These are phyloP conservation scores for Nematocida ausubeli DNA, from an alignment of 371 early-diverging fungal species.

Conservation along the genomic window DNA sequence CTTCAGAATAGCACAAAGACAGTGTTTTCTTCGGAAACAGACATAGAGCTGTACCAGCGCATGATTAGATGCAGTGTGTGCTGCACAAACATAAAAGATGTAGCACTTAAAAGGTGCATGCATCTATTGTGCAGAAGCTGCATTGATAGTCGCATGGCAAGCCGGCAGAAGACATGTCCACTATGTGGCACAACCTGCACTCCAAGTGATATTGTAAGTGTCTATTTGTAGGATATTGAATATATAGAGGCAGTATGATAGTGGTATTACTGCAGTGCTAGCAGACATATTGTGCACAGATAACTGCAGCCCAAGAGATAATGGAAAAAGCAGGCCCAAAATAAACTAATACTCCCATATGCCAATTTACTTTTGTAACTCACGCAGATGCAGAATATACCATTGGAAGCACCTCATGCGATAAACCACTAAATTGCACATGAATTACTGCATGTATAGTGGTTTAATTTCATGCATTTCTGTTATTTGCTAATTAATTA, in stretches of 20 bases:
- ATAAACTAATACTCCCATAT: no score
- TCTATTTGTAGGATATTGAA: conserved; percentile 72
- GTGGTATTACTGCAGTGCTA: no score
- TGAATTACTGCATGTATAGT: no score
- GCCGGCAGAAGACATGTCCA: conserved; percentile 92
- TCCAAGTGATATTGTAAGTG: conserved; percentile 77
- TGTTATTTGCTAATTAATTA: no score
- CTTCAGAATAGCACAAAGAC: neutral
- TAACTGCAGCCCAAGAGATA: no score
- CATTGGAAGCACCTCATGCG: no score
- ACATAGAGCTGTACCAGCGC: conserved; percentile 57
- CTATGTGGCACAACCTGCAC: conserved; percentile 85
- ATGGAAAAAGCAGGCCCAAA: no score
- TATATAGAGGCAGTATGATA: no score
- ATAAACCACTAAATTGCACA: no score
- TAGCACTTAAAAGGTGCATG: conserved; percentile 67
- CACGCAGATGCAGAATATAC: no score
- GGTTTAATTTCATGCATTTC: no score
- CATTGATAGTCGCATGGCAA: conserved; percentile 78
- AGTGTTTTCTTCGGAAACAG: neutral
- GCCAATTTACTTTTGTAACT: no score
- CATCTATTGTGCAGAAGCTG: conserved; percentile 74
- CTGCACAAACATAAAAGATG: conserved; percentile 62
- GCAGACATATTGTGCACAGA: neutral
- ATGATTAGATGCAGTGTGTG: conserved; percentile 64